Base-by-base conservation (phyloP, 148 eudicot genomes). In the Arctostaphylos glauca region DNA sequence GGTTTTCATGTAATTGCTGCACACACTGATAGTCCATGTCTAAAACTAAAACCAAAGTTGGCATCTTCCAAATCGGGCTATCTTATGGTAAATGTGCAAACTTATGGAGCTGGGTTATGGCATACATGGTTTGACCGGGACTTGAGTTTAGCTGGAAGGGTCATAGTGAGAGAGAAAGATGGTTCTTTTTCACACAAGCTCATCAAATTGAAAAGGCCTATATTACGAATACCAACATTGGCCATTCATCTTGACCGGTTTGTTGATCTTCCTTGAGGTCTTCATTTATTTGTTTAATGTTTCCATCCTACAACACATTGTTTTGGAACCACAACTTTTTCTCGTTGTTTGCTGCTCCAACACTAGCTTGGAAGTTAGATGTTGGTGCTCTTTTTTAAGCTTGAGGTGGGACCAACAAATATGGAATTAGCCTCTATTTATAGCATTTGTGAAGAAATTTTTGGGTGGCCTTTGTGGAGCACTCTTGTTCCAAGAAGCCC, bases 101-200 rank as follows among this genome's bases (percentile, higher is more conserved):
- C 97, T 38, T 96, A 94, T 88, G 99, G 99, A 87, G 89, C 92
- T 87, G 99, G 99, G 82, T 90, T 96, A 84, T 96, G 99, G 99
- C 92, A 96, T 83, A 96, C 99, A 80, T 96, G 99, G 99, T 96
- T 92, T 88, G 99, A 96, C 60, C 88, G 99, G 85, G 99, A 96
- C 87, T 85, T 96, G 67, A 93, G 93, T 85, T 83, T 96, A 59
- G 99, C 98, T 44, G 99, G 99, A 83, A 90, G 99, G 89, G 99
- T 92, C 80, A 96, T 96, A 76, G 66, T 93, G 80, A 94, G 91
- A 86, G 90, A 85, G 83, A 88, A 85, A 79, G 98, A 93, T 85
- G 99, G 92, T 84, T 91, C 94, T 80, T 96, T 96, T 86, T 56
- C 55, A 74, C 99, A 96, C 81, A 94, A 87, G 86, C 91, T 96